phyloP scores from a whole-genome alignment of 768 basidiomycete genomes.

The Hygrocybe punicea region DNA sequence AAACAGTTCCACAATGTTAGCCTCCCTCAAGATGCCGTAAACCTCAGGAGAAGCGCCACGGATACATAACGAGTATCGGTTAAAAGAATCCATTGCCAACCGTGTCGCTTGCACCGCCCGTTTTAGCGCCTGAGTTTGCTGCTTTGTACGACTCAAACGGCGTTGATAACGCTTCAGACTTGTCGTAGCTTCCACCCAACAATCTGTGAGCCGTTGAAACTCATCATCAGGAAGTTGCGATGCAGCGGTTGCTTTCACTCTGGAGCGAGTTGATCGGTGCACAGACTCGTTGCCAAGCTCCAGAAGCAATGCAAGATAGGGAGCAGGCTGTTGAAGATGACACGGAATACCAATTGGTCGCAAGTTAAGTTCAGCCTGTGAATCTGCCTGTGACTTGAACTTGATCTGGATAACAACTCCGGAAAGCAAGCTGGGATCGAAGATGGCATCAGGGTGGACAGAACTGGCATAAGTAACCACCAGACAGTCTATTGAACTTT shows the following conservation, averaged over 20 bases:
- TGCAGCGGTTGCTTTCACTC: background rate
- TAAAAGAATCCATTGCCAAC: conserved; percentile 10
- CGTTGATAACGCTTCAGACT: background rate
- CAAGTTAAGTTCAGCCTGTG: background rate
- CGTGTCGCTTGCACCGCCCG: background rate
- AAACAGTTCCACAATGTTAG: conserved; percentile 9
- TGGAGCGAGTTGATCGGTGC: background rate
- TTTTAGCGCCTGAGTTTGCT: background rate
- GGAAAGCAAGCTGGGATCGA: conserved; percentile 14
- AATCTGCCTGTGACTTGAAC: background rate
- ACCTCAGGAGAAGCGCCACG: conserved; percentile 13
- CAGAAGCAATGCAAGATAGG: conserved; percentile 6
- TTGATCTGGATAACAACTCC: conserved; percentile 9
- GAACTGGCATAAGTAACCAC: conserved; percentile 13
- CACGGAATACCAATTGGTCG: conserved; percentile 4
- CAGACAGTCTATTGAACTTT: conserved; percentile 14
- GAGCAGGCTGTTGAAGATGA: conserved; percentile 2
- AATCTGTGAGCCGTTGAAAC: background rate
- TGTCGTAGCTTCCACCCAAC: background rate
- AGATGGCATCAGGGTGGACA: conserved; percentile 6
- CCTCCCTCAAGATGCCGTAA: conserved; percentile 10
- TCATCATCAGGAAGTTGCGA: background rate
- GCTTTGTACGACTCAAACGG: background rate
- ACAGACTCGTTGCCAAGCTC: conserved; percentile 4
- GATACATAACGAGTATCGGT: conserved; percentile 11